Evolutionary conservation across 495 filamentous ascomycete genomes (phyloP), one percentile per base, ranked within the genome.

Genomic region (Glonium stellatum): DNA sequence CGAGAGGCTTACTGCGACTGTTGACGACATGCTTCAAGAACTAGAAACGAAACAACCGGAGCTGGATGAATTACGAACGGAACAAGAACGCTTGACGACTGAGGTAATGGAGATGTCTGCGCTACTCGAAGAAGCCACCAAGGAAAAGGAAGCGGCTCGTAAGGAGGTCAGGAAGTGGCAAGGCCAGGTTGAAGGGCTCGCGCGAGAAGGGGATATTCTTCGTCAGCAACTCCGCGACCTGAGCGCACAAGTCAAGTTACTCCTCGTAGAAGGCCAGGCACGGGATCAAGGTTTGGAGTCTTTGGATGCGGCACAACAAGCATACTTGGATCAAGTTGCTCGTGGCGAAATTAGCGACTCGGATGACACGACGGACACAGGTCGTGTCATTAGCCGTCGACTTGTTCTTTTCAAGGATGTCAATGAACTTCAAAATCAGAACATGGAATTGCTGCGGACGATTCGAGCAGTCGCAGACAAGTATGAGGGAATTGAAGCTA

Each of bases 181-280:
- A 69, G 82, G 80, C 51, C 79, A 87, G 60, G 82, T 88, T 25
- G 77, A 85, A 56, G 87, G 85, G 10, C 78, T 86, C 6, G 77
- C 82, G 42, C 84, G 83, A 15, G 91, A 97, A 72, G 79, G 81
- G 27, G 85, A 87, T 54, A 84, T 97, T 55, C 77, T 96, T 12
- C 87, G 86, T 31, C 87, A 92, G 61, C 82, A 97, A 69, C 78
- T 97, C n/a, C 84, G 93, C 25, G 93, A 97, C 75, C 79, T 96
- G 19, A 90, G 90, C 63, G 82, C 86, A 0, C 90, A 97, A 69
- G 81, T 96, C 63, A 93, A 95, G 72, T 80, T 96, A 46, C 78
- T 99, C 1, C 80, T 96, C 9, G 80, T 90, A 66, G 92, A 95
- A 70, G 79, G 89, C 34, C 84, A 93, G 58, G 79, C 86, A 22